Evolutionary conservation across 2,329 filamentous ascomycete genomes (phyloP), one percentile per base, ranked within the genome.

Genomic region (Tolypocladium album): DNA sequence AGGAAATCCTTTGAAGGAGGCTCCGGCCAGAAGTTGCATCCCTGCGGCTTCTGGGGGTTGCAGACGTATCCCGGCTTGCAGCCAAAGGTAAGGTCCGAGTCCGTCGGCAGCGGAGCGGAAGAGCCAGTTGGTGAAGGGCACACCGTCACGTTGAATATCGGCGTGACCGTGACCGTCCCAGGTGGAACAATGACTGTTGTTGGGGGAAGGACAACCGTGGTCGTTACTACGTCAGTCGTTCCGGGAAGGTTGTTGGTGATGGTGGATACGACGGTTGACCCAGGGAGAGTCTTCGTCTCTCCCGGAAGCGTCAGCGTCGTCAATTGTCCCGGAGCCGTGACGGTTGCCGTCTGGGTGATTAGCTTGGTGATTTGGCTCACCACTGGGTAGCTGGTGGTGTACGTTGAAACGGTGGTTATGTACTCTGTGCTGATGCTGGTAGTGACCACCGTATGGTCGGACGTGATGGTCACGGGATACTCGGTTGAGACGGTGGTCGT

Each of bases 61-160:
- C 83, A 85, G 36, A 85, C 75, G 20, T 67, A 78, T 39, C 82
- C 81, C 2, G 82, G 80, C 15, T 63, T 57, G 67, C 83, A 85
- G 57, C 82, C 83, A 74, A 78, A 85, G 0, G 80, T 82, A 45
- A 71, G 71, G 58, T 81, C 64, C 1, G 78, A 78, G 22, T 65
- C 65, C 5, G 69, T 66, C 47, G 73, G 60, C 17, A 78, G 71
- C 1, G 69, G 63, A 15, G 56, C 68, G 59, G 43, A 70, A 53
- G 24, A 59, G 36, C 77, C 76, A 2, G 77, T 77, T 2, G 80
- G 79, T 2, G 71, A 69, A 4, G 79, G 70, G 61, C 82, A 84
- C 5, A 74, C 63, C 17, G 72, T 74, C 11, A 78, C 68, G 1
- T 66, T 47, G 22, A 67, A 69, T 20, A 68, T 62, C 4, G 67